phyloP scores from a whole-genome alignment of 805 yeast genomes.

The Torulaspora gathmanii region DNA sequence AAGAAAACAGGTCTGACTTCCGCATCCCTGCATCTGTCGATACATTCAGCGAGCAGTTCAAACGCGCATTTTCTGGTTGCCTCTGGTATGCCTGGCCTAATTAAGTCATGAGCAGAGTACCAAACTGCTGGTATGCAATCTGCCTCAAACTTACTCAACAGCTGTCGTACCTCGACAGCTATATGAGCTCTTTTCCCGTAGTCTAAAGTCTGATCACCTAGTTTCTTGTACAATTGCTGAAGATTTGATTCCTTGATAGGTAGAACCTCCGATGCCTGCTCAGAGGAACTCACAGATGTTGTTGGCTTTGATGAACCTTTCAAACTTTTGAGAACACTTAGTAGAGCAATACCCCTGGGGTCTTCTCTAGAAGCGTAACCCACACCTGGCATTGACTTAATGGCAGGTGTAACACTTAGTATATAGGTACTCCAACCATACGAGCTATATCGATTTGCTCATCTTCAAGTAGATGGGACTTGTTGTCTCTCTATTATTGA shows the following conservation, averaged over 20 bases:
- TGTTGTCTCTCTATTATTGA: background rate
- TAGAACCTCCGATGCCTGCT: background rate
- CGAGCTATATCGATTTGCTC: background rate
- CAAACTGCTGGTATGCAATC: conserved; percentile 69
- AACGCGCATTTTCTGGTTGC: conserved; percentile 46
- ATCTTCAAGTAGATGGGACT: background rate
- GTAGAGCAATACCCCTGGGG: background rate
- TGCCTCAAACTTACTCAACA: conserved; percentile 49
- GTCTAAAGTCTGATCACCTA: conserved; percentile 9
- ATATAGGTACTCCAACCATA: background rate
- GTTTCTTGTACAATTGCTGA: conserved; percentile 4
- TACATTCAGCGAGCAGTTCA: conserved; percentile 51
- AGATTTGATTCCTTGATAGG: conserved; percentile 10
- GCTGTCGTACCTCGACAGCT: conserved; percentile 46
- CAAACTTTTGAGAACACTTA: background rate
- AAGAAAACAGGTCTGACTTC: conserved; percentile 53
- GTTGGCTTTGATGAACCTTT: background rate
- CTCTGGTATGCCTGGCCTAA: conserved; percentile 37
- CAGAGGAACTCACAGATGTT: background rate
- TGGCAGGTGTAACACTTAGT: background rate
- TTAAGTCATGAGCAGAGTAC: conserved; percentile 58
- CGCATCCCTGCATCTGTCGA: conserved; percentile 45
- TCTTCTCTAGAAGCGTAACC: background rate
- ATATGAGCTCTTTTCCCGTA: conserved; percentile 41
- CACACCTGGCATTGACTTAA: background rate